Evolutionary conservation across 2,329 filamentous ascomycete species (phyloP).

Genomic region (Thielaviopsis ethacetica): DNA sequence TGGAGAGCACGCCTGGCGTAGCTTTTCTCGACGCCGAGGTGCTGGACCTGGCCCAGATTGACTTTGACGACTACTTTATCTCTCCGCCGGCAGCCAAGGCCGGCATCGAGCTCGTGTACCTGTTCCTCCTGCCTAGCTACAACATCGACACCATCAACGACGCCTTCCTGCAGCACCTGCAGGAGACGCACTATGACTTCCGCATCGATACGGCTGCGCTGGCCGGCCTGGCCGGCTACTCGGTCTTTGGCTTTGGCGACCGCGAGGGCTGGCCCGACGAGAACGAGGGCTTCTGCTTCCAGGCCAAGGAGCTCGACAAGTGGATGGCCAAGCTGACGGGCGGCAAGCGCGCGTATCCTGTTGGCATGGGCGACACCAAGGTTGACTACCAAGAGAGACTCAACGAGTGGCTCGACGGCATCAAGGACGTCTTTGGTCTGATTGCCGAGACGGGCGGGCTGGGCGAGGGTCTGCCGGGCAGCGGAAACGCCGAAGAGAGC

Average conservation of each 20-base stretch:
- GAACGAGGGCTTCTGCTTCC: constrained; percentile 80
- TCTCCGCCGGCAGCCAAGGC: constrained; percentile 45
- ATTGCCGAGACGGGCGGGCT: constrained; percentile 43
- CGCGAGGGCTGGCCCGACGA: constrained; percentile 84
- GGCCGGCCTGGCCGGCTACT: constrained; percentile 63
- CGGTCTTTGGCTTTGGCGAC: constrained; percentile 88
- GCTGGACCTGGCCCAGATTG: constrained; percentile 67
- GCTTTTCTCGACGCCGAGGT: constrained; percentile 42
- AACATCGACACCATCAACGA: constrained; percentile 89
- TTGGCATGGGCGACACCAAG: constrained; percentile 79
- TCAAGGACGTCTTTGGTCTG: constrained; percentile 52
- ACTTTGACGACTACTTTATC: constrained; percentile 88
- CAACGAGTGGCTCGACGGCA: constrained; percentile 60
- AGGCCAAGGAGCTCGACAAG: constrained; percentile 76
- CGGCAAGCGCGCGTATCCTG: constrained; percentile 70
- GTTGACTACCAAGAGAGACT: constrained; percentile 50
- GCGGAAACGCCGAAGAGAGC: constrained; percentile 71
- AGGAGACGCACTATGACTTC: constrained; percentile 93
- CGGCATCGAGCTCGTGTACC: constrained; percentile 56
- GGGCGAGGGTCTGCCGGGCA: constrained; percentile 55
- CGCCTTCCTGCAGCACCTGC: constrained; percentile 70
- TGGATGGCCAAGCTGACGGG: constrained; percentile 95
- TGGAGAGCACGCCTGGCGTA: constrained; percentile 19
- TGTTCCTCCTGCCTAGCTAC: constrained; percentile 76
- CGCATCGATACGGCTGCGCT: constrained; percentile 82